Evolutionary conservation across 257 asterid genomes (phyloP).

Genomic region (Nyctanthes arbortristis): DNA sequence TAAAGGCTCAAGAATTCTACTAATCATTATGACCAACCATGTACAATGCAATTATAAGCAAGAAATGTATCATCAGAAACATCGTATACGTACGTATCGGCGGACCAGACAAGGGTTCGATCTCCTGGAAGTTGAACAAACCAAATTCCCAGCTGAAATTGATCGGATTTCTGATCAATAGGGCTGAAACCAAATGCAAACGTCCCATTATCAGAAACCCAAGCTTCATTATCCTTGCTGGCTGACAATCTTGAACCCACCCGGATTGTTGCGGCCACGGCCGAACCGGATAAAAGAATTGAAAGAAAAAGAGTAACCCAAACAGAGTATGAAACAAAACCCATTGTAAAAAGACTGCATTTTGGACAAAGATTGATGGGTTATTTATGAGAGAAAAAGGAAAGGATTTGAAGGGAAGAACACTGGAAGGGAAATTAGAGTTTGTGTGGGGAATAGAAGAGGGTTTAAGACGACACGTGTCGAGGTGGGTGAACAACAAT

Average conservation of each 20-base stretch:
- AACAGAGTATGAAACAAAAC: constrained; percentile 9
- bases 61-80: neutral
- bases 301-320: constrained; percentile 24
- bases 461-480: constrained; percentile 51
- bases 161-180: constrained; percentile 30
- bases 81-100: constrained; percentile 58
- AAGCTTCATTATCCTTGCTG: constrained; percentile 46
- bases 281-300: constrained; percentile 30
- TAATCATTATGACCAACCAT: neutral
- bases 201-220: constrained; percentile 78
- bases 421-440: constrained; percentile 23
- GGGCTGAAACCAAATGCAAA: constrained; percentile 77
- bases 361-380: neutral
- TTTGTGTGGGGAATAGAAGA: constrained; percentile 29
- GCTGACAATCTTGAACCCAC: constrained; percentile 68
- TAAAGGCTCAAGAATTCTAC: neutral
- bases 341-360: constrained; percentile 27
- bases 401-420: constrained; percentile 27
- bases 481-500: constrained; percentile 71
- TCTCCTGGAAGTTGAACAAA: constrained; percentile 76
- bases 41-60: neutral
- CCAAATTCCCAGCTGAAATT: constrained; percentile 71
- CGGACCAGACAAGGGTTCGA: constrained; percentile 76
- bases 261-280: constrained; percentile 35
- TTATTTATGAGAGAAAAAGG: constrained; percentile 33